Base-by-base conservation (phyloP, 2,329 filamentous ascomycete genomes). In the Falciphora oryzae region DNA sequence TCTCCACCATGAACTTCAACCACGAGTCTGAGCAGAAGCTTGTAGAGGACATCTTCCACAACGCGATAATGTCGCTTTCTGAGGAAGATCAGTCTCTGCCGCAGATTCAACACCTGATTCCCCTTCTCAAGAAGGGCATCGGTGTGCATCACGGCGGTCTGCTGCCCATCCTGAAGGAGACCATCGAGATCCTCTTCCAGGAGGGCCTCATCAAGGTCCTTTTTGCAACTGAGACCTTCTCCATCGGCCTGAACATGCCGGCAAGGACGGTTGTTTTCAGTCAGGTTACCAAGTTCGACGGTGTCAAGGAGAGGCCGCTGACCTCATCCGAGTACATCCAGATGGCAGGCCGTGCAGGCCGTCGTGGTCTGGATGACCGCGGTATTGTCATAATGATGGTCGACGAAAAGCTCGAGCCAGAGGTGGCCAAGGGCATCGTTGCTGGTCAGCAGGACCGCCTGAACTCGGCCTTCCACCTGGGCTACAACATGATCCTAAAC, bases 361-460 rank as follows among this genome's bases (percentile, higher is more conserved):
- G 95, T 84, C 89, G 95, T 86, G 95, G 95, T 78, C 89, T 99
- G 64, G 95, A 99, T 79, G 93, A 97, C 67, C 90, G 95, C 69
- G 95, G 95, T 84, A 96, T 98, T 70, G 95, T 99, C 70, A 98
- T 99, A 75, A 98, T 99, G 92, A 98, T 99, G 94, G 91, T 99
- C 67, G 90, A 96, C 73, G 91, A 96, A 75, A 92, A 95, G 79
- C 94, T 99, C 80, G 95, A 99, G 72, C 95, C 95, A 1, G 88
- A 92, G 2, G 88, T 90, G n/a, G 94, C 95, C 57, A 96, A 96
- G 77, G 89, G 91, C 68, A 97, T 99, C 70, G 95, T 99, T 16
- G 92, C 95, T 63, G 95, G 95, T 69, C 91, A 97, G 73, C 95
- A 99, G 76, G 96, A 99, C 76, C 93, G 93, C 70, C 87, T 99